Evolutionary conservation across 176 grass and related monocot genomes (phyloP).

Genomic region (Ampelocalamus luodianensis): DNA sequence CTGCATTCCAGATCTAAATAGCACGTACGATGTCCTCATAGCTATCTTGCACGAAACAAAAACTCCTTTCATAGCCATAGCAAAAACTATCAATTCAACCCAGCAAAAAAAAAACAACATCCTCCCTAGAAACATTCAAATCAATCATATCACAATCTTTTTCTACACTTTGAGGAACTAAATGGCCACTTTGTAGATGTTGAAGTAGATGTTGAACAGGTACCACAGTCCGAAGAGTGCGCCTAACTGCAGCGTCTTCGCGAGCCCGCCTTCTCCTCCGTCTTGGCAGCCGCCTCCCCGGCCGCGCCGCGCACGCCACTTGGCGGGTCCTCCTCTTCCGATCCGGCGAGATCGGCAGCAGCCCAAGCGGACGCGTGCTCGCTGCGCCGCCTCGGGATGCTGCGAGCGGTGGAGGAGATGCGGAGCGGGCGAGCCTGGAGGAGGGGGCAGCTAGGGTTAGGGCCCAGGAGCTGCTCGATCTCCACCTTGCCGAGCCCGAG

Average conservation of each 20-base stretch:
- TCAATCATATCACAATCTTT: no score
- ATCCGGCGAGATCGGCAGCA: conserved; percentile 48
- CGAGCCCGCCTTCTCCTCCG: conserved; percentile 31
- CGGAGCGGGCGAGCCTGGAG: conserved; percentile 27
- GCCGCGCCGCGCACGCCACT: conserved; percentile 24
- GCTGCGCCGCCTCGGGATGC: neutral
- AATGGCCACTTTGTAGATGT: no score
- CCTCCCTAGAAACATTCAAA: no score
- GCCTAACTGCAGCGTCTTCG: conserved; percentile 68
- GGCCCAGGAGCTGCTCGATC: neutral
- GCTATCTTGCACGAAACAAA: no score
- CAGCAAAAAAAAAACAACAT: no score
- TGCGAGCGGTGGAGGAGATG: neutral
- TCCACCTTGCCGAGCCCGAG: no score
- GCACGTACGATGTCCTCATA: no score
- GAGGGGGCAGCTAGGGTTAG: neutral
- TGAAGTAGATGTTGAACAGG: conserved; percentile 93
- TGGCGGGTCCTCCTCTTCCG: conserved; percentile 8
- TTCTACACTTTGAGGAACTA: no score
- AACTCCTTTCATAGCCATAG: no score
- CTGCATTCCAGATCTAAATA: no score
- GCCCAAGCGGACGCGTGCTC: conserved; percentile 22
- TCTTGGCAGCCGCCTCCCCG: neutral
- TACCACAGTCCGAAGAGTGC: conserved; percentile 81
- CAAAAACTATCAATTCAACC: no score